These are phyloP conservation scores for Boletus subcaerulescens DNA, from an alignment of 768 basidiomycete species.

Conservation along the genomic window DNA sequence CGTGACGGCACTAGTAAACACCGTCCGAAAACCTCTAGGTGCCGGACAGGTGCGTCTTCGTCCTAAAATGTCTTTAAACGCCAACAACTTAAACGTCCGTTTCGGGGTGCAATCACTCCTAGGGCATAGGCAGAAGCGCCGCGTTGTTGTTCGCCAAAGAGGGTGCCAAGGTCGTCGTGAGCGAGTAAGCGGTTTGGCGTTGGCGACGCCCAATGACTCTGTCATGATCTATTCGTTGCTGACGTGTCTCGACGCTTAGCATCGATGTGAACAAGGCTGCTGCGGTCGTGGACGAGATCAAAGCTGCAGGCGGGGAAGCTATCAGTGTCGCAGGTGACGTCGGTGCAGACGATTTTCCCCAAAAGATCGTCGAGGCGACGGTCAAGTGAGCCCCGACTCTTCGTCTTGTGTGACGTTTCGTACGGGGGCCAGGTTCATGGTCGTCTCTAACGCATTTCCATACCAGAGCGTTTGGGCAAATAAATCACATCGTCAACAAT, in stretches of 20 bases:
- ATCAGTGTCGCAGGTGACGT: slow-evolving; percentile 79
- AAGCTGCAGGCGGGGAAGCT: slow-evolving; percentile 66
- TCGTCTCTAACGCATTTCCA: too few relatives aligned
- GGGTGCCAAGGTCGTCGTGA: slow-evolving; percentile 82
- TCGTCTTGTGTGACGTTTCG: not conserved
- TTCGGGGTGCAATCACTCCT: too few relatives aligned
- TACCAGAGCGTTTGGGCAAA: slow-evolving; percentile 71
- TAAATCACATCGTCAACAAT: slow-evolving; percentile 87
- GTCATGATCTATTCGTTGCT: not conserved
- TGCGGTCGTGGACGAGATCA: slow-evolving; percentile 70
- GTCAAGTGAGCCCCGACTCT: slow-evolving; percentile 58
- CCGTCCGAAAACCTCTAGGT: slow-evolving; percentile 38
- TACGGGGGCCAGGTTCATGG: too few relatives aligned
- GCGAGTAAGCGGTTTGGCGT: slow-evolving; percentile 54
- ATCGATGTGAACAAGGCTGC: slow-evolving; percentile 71
- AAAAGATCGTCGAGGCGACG: slow-evolving; percentile 72
- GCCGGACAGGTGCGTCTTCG: slow-evolving; percentile 63
- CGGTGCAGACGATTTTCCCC: slow-evolving; percentile 78
- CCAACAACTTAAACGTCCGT: not conserved
- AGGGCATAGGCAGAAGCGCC: slow-evolving; percentile 78
- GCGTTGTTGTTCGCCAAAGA: slow-evolving; percentile 81
- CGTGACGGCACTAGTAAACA: not conserved
- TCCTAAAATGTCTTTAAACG: not conserved
- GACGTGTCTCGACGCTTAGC: slow-evolving; percentile 34
- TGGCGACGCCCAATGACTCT: not conserved